Percentiles rank a stretch among this genome's conserved stretches.
Evolutionary conservation across 495 filamentous ascomycete genomes (phyloP).

Genomic region (Schizothecium vesticola): DNA sequence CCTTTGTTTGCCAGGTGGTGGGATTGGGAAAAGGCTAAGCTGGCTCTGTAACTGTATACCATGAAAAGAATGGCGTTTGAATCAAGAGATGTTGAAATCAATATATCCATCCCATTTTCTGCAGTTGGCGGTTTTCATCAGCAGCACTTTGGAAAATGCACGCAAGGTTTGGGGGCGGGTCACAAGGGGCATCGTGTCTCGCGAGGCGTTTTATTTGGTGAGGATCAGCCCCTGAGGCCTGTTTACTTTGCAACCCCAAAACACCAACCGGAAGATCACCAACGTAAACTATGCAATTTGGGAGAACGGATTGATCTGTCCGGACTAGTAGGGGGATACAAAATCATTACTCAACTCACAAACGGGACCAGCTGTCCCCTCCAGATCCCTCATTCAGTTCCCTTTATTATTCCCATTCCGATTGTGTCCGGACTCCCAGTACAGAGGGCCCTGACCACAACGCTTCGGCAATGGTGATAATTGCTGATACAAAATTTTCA

Average conservation of each 20-base stretch:
- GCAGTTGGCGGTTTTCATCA: not conserved
- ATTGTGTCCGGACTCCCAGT: not conserved
- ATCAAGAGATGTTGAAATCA: conserved; percentile 1
- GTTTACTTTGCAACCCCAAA: not conserved
- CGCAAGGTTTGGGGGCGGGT: not conserved
- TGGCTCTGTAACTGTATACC: conserved; percentile 24
- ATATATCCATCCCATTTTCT: not conserved
- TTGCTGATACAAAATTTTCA: not conserved
- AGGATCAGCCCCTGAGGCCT: not conserved
- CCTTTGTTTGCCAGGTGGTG: conserved; percentile 10
- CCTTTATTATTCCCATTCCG: not conserved
- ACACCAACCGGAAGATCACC: not conserved
- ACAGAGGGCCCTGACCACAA: not conserved
- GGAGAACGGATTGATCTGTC: not conserved
- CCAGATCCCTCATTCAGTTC: not conserved
- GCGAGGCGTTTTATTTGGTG: not conserved
- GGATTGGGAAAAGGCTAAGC: conserved; percentile 17
- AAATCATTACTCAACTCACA: not conserved
- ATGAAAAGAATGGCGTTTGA: conserved; percentile 19
- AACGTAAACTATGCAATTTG: not conserved
- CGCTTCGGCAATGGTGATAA: not conserved
- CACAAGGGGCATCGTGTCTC: not conserved
- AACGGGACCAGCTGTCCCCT: not conserved
- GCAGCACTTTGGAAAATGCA: not conserved
- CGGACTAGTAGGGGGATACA: not conserved